Base-by-base conservation (phyloP, 2,329 filamentous ascomycete genomes). In the Arthrobotrys musiformis region DNA sequence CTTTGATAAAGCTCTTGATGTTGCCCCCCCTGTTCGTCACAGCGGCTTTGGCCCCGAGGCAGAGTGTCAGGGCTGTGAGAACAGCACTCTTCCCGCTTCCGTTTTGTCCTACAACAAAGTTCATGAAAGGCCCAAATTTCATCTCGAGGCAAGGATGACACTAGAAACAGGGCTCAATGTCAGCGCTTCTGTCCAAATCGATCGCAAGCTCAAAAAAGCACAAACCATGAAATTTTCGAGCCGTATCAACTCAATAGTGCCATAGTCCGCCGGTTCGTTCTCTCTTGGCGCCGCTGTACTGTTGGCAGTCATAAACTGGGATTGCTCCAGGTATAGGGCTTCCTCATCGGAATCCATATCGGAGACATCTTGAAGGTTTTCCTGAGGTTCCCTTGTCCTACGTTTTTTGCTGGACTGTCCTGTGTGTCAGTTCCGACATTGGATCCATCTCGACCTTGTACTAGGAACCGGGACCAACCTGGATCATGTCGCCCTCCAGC, bases 21-120 rank as follows among this genome's bases (percentile, higher is more conserved):
- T 91, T 97, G 62, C 92, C 92, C 42, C 93, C 95, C 79, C 95
- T 91, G 81, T 98, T 98, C 2, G 95, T 98, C 15, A 92, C 89
- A 67, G 93, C 93, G 1, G 95, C 94, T 83, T 97, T 98, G 19
- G 92, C 94, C 76, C 95, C 95, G n/a, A 99, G 86, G 81, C 95
- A 98, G 35, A 99, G 87, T 0, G 93, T 97, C 79, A 99, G 89
- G 3, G 93, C 95, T 0, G 95, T 98, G 28, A 99, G 85, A 13
- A 98, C 91, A 1, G 95, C 95, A 83, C 95, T 99, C 85, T 99
- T 99, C 37, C 95, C 95, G 82, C 94, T 98, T 33, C 95, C 95
- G 82, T 99, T 99, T 83, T 97, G 93, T 15, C 95, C 95, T 68
- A 97, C 94, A 78, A 99, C 94, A 84, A 99, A 99, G 84, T 99